A percentile compares a stretch with the other conserved stretches of the same genome.
These are phyloP conservation scores for Protea cynaroides DNA, from an alignment of 164 flowering plant genomes.

Conservation along the genomic window DNA sequence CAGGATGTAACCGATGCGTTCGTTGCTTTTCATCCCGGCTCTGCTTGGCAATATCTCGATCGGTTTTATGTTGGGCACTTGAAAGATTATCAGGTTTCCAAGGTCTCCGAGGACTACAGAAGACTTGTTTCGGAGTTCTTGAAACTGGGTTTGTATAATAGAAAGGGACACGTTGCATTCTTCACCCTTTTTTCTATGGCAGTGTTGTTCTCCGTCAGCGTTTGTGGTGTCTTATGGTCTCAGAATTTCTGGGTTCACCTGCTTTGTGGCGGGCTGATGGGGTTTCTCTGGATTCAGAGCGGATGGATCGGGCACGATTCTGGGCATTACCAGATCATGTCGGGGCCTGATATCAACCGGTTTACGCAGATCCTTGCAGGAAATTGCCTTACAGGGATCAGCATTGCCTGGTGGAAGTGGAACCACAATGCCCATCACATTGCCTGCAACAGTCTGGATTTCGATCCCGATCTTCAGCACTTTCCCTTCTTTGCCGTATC, in stretches of 20 bases:
- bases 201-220: slow-evolving; percentile 19
- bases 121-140: slow-evolving; percentile 40
- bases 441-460: slow-evolving; percentile 47
- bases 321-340: slow-evolving; percentile 53
- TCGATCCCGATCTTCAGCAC: slow-evolving; percentile 61
- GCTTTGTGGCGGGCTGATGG: slow-evolving; percentile 38
- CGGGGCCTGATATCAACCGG: slow-evolving; percentile 24
- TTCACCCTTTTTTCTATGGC: slow-evolving; percentile 19
- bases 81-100: slow-evolving; percentile 48
- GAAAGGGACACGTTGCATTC: slow-evolving; percentile 46
- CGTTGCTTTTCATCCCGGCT: slow-evolving; percentile 67
- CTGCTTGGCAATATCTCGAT: slow-evolving; percentile 68
- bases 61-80: slow-evolving; percentile 51
- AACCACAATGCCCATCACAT: slow-evolving; percentile 68
- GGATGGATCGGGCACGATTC: slow-evolving; percentile 64
- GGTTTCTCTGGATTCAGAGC: slow-evolving; percentile 49
- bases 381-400: slow-evolving; percentile 56
- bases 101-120: slow-evolving; percentile 68
- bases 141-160: slow-evolving; percentile 62
- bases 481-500: slow-evolving; percentile 61
- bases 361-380: slow-evolving; percentile 43
- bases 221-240: slow-evolving; percentile 38
- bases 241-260: slow-evolving; percentile 30
- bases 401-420: slow-evolving; percentile 80
- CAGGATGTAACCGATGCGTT: slow-evolving; percentile 81